Percentiles rank a stretch among this genome's conserved stretches.
Evolutionary conservation across 2,329 filamentous ascomycete species (phyloP).

Genomic region (Verticillium albo-atrum): DNA sequence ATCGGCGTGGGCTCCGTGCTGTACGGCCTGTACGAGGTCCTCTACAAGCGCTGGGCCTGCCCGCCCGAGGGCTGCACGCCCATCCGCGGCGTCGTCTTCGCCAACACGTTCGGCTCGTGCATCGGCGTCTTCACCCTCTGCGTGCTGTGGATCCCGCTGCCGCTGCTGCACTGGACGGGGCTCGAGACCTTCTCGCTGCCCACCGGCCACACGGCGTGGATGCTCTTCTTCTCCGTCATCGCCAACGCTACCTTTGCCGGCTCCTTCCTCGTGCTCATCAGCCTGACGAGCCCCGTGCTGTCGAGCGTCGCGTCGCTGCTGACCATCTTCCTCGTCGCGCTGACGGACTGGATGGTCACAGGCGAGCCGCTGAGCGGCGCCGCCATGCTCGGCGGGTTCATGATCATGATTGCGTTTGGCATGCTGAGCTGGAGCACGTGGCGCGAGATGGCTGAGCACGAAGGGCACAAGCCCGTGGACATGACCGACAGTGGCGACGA

Average conservation of each 20-base stretch:
- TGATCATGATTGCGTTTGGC: slow-evolving; percentile 87
- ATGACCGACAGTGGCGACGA: slow-evolving; percentile 41
- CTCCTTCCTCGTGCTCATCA: slow-evolving; percentile 88
- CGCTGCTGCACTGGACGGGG: slow-evolving; percentile 72
- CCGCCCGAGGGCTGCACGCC: slow-evolving; percentile 84
- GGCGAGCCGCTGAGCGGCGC: slow-evolving; percentile 70
- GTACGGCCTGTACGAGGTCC: slow-evolving; percentile 94
- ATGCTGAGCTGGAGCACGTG: slow-evolving; percentile 89
- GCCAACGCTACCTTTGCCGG: slow-evolving; percentile 92
- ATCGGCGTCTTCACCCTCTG: slow-evolving; percentile 82
- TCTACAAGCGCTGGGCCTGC: slow-evolving; percentile 92
- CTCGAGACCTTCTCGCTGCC: slow-evolving; percentile 83
- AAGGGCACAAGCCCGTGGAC: slow-evolving; percentile 52
- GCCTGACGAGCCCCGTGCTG: slow-evolving; percentile 85
- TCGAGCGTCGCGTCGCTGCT: slow-evolving; percentile 88
- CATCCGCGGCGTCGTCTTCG: slow-evolving; percentile 90
- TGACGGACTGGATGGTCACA: slow-evolving; percentile 84
- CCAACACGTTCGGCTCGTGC: slow-evolving; percentile 83
- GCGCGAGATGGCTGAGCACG: slow-evolving; percentile 84
- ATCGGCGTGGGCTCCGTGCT: slow-evolving; percentile 88
- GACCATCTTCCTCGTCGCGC: slow-evolving; percentile 93
- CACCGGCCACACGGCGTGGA: slow-evolving; percentile 69
- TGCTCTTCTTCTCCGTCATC: slow-evolving; percentile 75
- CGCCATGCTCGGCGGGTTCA: slow-evolving; percentile 72
- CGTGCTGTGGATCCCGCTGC: slow-evolving; percentile 89